These are phyloP conservation scores for Chaetomium globosum DNA, from an alignment of 2,329 filamentous ascomycete species.

Conservation along the genomic window DNA sequence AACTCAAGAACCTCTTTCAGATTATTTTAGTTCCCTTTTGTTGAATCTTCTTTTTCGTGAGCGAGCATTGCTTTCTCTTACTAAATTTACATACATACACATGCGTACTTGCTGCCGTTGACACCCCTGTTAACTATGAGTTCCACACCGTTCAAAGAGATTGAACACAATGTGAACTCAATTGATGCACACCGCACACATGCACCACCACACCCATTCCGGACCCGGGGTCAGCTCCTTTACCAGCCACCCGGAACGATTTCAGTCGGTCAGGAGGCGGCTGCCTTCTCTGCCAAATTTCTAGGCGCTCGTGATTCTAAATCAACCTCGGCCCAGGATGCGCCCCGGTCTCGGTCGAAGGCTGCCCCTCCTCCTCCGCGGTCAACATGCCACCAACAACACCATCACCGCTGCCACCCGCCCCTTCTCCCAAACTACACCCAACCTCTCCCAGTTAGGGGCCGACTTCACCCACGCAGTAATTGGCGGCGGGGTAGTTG, in stretches of 20 bases:
- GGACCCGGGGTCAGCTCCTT: background rate
- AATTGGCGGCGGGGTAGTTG: slow-evolving; percentile 68
- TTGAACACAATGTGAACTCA: background rate
- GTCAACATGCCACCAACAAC: background rate
- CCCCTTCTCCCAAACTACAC: slow-evolving; percentile 24
- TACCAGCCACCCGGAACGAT: slow-evolving; percentile 2
- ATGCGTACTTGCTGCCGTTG: background rate
- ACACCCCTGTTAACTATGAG: background rate
- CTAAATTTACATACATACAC: background rate
- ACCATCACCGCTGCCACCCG: background rate
- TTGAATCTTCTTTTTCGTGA: background rate
- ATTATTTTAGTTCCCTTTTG: background rate
- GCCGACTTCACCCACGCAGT: slow-evolving; percentile 43
- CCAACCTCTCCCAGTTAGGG: slow-evolving; percentile 11
- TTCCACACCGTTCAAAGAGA: background rate
- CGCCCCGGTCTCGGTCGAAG: background rate
- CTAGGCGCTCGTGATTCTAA: background rate
- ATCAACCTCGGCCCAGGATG: background rate
- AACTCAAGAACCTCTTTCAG: background rate
- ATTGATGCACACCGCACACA: background rate
- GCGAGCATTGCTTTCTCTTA: background rate
- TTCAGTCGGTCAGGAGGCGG: slow-evolving; percentile 4
- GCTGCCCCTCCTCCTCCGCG: background rate
- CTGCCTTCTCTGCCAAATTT: background rate
- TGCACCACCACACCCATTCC: slow-evolving; percentile 1